These are phyloP conservation scores for Saccharomyces jurei DNA, from an alignment of 805 yeast genomes.

Conservation along the genomic window DNA sequence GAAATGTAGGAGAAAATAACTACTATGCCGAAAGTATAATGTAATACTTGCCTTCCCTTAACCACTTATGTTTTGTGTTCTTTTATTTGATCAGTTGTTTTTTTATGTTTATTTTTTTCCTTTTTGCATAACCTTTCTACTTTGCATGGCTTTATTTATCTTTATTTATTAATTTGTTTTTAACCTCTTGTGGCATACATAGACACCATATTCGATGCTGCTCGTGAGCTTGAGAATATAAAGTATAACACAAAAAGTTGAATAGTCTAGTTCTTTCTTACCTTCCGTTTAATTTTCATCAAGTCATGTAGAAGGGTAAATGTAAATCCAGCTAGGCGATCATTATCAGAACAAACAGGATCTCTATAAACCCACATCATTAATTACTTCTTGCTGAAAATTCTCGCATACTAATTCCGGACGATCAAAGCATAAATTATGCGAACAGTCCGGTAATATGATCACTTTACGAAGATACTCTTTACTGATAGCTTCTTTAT, in stretches of 20 bases:
- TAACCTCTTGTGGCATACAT: not conserved
- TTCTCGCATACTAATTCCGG: conserved; percentile 10
- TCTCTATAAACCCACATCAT: not conserved
- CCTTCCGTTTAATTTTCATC: not conserved
- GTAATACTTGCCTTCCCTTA: not conserved
- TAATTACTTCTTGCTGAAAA: conserved; percentile 3
- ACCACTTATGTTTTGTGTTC: not conserved
- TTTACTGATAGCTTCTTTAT: conserved; percentile 5
- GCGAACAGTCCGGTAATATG: conserved; percentile 17
- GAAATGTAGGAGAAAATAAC: conserved; percentile 27
- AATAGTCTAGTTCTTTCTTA: not conserved
- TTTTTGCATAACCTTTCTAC: not conserved
- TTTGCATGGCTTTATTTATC: not conserved
- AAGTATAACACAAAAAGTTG: not conserved
- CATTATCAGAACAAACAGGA: not conserved
- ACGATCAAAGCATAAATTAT: conserved; percentile 23
- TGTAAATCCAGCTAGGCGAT: not conserved
- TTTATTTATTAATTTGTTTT: not conserved
- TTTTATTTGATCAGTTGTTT: not conserved
- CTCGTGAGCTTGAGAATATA: not conserved
- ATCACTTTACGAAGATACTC: conserved; percentile 3
- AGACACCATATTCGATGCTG: not conserved
- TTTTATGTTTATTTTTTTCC: not conserved
- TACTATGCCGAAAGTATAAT: conserved; percentile 7
- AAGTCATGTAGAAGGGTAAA: not conserved